These are phyloP conservation scores for Cicer bijugum DNA, from an alignment of 306 rosid genomes.

Conservation along the genomic window DNA sequence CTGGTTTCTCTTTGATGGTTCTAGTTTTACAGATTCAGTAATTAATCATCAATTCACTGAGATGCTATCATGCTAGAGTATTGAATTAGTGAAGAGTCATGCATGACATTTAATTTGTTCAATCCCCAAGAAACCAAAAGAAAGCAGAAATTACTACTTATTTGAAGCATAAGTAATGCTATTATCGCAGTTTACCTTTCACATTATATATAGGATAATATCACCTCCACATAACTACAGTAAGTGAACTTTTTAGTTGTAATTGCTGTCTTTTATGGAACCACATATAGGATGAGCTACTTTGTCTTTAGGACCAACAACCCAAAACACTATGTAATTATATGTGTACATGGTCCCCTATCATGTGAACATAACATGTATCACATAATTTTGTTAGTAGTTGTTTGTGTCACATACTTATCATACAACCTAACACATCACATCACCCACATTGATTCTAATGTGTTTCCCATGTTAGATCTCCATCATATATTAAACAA, in stretches of 20 bases:
- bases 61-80: no score
- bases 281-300: conserved; percentile 44
- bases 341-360: conserved; percentile 67
- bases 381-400: conserved; percentile 49
- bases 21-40: background rate
- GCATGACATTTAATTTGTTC: conserved; percentile 6
- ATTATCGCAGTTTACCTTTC: conserved; percentile 30
- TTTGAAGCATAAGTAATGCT: conserved; percentile 36
- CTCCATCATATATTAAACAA: conserved; percentile 48
- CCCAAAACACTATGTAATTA: conserved; percentile 41
- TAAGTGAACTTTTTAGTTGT: conserved; percentile 38
- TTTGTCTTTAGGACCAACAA: conserved; percentile 46
- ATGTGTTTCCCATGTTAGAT: conserved; percentile 58
- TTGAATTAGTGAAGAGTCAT: conserved; percentile 33
- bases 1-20: background rate
- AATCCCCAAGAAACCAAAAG: conserved; percentile 39
- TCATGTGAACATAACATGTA: conserved; percentile 50
- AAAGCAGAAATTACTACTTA: conserved; percentile 32
- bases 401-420: conserved; percentile 53
- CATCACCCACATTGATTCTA: conserved; percentile 55
- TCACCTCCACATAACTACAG: conserved; percentile 33
- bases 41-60: no score
- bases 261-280: conserved; percentile 48
- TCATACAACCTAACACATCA: conserved; percentile 68
- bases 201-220: conserved; percentile 36